These are phyloP conservation scores for Rhynchospora tenuis DNA, from an alignment of 176 grass and related monocot genomes.

Conservation along the genomic window DNA sequence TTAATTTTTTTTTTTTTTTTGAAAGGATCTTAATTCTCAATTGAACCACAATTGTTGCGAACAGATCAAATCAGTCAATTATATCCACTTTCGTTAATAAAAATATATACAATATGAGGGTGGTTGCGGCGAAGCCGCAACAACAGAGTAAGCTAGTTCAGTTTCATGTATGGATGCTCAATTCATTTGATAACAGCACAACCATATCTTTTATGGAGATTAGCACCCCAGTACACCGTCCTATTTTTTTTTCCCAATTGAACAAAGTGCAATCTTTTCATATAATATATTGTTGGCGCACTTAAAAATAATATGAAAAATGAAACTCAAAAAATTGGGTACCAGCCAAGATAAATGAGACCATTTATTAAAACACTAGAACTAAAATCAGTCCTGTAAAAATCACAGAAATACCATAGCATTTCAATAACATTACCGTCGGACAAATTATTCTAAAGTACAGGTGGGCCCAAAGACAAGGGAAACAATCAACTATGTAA, in stretches of 20 bases:
- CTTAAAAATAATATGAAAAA: background rate
- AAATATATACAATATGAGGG: no score
- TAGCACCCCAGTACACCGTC: no score
- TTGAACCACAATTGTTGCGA: no score
- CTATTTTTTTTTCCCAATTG: no score
- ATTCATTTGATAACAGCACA: no score
- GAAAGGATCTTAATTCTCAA: no score
- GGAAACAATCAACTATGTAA: conserved; percentile 27
- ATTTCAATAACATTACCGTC: conserved; percentile 31
- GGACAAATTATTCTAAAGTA: conserved; percentile 42
- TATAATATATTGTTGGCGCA: background rate
- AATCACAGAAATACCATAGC: background rate
- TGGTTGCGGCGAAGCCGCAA: no score
- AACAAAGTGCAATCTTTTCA: no score
- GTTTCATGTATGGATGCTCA: background rate
- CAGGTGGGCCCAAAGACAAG: conserved; percentile 28
- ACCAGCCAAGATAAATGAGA: background rate
- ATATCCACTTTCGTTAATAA: no score
- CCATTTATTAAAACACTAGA: background rate
- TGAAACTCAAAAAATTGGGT: background rate
- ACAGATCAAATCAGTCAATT: no score
- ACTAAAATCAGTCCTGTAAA: background rate
- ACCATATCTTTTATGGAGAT: background rate
- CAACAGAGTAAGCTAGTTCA: no score
- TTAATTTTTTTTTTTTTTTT: no score